phyloP scores from a whole-genome alignment of 2,329 filamentous ascomycete genomes.

The Diplodia seriata region DNA sequence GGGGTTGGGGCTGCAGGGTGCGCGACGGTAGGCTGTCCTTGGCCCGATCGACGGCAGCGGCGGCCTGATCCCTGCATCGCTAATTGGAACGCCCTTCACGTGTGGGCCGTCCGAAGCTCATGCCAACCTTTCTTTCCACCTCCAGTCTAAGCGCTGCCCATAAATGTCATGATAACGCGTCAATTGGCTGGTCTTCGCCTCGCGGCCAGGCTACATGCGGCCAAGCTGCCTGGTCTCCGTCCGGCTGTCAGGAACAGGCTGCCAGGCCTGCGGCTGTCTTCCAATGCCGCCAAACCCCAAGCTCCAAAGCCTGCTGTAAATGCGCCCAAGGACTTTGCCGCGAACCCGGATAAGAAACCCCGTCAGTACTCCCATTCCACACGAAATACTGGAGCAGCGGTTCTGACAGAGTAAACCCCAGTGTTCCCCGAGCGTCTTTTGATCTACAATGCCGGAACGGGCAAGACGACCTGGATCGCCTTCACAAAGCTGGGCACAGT shows the following conservation, averaged over 20 bases:
- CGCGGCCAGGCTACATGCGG: background rate
- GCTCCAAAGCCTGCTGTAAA: background rate
- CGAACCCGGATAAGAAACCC: constrained; percentile 10
- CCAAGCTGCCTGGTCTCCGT: background rate
- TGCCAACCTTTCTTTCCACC: constrained; percentile 28
- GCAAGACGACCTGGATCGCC: constrained; percentile 45
- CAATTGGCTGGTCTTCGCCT: constrained; percentile 3
- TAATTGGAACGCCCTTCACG: constrained; percentile 13
- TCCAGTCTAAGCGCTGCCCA: background rate
- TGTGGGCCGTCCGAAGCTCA: constrained; percentile 16
- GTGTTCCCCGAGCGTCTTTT: constrained; percentile 42
- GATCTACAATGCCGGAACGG: constrained; percentile 49
- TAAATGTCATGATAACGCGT: constrained; percentile 26
- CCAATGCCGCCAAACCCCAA: background rate
- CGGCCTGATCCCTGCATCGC: background rate
- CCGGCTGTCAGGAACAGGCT: background rate
- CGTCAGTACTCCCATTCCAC: background rate
- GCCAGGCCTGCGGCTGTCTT: constrained; percentile 3
- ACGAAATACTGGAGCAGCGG: background rate
- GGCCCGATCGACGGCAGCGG: background rate
- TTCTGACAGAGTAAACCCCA: background rate
- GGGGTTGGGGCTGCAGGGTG: background rate
- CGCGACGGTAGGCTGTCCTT: background rate
- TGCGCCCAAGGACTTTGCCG: background rate
- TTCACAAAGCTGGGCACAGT: constrained; percentile 48